Evolutionary conservation across 2,329 filamentous ascomycete species (phyloP).

Genomic region (Colletotrichum tropicicola): DNA sequence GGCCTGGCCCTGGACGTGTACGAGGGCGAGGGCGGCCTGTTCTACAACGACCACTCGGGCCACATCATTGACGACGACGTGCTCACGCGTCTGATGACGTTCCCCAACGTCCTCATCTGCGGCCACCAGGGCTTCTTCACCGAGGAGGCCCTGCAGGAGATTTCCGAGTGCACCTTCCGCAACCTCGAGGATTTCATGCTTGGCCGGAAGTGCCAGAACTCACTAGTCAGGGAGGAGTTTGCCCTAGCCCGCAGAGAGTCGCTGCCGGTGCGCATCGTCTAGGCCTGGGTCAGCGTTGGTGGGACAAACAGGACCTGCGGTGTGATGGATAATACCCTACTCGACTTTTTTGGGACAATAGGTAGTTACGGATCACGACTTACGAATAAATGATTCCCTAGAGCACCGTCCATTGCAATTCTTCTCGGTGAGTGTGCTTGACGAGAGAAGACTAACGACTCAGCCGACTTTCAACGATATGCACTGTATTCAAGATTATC

Average conservation of each 20-base stretch:
- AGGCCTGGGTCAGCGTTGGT: constrained; percentile 17
- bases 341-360: neutral
- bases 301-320: neutral
- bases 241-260: constrained; percentile 34
- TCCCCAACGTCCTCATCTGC: constrained; percentile 73
- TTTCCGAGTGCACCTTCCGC: constrained; percentile 65
- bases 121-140: constrained; percentile 78
- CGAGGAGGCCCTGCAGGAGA: constrained; percentile 70
- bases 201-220: constrained; percentile 45
- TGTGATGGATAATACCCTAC: constrained; percentile 6
- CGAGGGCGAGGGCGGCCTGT: constrained; percentile 69
- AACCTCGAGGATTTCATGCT: constrained; percentile 60
- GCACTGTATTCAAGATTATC: neutral
- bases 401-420: neutral
- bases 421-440: neutral
- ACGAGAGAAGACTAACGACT: too few relatives aligned
- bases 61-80: constrained; percentile 74
- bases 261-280: constrained; percentile 43
- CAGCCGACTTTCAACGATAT: neutral
- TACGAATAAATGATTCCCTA: constrained; percentile 15
- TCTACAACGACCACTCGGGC: constrained; percentile 72
- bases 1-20: constrained; percentile 75
- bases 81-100: constrained; percentile 72
- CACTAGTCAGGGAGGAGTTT: constrained; percentile 40
- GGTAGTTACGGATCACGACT: constrained; percentile 17